Evolutionary conservation across 2,329 filamentous ascomycete genomes (phyloP).

Genomic region (Monascus ruber): DNA sequence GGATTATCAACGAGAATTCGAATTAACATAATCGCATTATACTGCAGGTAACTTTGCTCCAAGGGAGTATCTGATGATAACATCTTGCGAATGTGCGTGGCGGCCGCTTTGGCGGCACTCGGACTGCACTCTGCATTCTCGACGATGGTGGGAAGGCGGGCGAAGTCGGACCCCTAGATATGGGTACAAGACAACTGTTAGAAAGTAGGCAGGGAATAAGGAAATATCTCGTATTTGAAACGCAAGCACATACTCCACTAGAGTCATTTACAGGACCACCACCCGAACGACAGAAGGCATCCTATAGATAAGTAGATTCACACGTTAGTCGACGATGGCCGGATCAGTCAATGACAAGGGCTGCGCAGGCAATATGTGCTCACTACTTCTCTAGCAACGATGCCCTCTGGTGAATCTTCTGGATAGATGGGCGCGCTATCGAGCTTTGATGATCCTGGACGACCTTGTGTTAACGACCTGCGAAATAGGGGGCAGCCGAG

Average conservation of each 20-base stretch:
- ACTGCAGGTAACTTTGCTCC: conserved; percentile 60
- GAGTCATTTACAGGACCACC: not conserved
- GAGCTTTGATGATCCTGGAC: too few relatives aligned
- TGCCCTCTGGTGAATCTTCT: conserved; percentile 29
- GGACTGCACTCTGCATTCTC: conserved; percentile 91
- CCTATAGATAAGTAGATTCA: conserved; percentile 35
- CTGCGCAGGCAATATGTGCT: conserved; percentile 5
- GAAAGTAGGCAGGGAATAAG: not conserved
- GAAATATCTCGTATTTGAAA: too few relatives aligned
- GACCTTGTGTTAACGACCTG: too few relatives aligned
- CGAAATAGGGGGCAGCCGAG: too few relatives aligned
- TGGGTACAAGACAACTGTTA: not conserved
- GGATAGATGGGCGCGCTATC: conserved; percentile 10
- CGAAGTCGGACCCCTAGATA: conserved; percentile 68
- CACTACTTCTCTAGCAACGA: conserved; percentile 31
- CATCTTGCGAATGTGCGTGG: conserved; percentile 69
- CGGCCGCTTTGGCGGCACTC: conserved; percentile 68
- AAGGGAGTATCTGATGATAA: conserved; percentile 61
- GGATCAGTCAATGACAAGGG: too few relatives aligned
- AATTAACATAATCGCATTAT: conserved; percentile 92
- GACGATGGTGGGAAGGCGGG: conserved; percentile 86
- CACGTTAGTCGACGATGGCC: too few relatives aligned
- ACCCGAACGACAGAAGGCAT: conserved; percentile 43
- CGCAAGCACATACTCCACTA: conserved; percentile 34
- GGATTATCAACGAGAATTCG: conserved; percentile 90